Percentiles rank a stretch among this genome's conserved stretches.
Evolutionary conservation across 164 flowering plant genomes (phyloP).

Genomic region (Umbellularia californica): DNA sequence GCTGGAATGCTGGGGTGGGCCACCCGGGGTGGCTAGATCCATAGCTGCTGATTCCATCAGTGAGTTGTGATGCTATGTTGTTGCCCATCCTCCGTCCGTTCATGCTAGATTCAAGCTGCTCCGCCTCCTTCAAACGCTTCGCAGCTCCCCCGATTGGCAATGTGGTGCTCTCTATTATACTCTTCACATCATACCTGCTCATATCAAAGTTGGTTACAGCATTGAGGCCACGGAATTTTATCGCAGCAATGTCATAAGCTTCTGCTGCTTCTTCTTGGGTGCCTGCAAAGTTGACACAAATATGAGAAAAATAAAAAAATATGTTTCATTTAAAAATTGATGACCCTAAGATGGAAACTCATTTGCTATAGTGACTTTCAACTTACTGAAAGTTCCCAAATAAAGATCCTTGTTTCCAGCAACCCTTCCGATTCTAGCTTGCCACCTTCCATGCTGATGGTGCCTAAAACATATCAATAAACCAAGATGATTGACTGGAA

Average conservation of each 20-base stretch:
- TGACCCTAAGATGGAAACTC: neutral
- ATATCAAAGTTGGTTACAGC: slow-evolving; percentile 98
- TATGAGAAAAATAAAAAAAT: neutral
- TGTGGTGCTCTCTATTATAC: slow-evolving; percentile 77
- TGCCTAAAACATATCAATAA: slow-evolving; percentile 6
- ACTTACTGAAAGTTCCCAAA: slow-evolving; percentile 18
- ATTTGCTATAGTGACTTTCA: neutral
- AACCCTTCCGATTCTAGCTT: slow-evolving; percentile 17
- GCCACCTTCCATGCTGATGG: slow-evolving; percentile 21
- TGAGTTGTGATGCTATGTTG: slow-evolving; percentile 27
- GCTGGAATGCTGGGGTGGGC: slow-evolving; percentile 60
- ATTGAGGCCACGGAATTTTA: slow-evolving; percentile 82
- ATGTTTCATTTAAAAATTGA: neutral
- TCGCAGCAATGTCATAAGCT: slow-evolving; percentile 98
- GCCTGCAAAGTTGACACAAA: slow-evolving; percentile 30
- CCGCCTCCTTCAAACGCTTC: slow-evolving; percentile 70
- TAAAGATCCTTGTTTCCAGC: slow-evolving; percentile 19
- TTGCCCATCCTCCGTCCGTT: slow-evolving; percentile 28
- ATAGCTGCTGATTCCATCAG: slow-evolving; percentile 34
- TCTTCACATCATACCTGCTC: slow-evolving; percentile 79
- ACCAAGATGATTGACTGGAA: neutral
- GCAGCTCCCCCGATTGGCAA: slow-evolving; percentile 81
- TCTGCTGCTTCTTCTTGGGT: slow-evolving; percentile 99
- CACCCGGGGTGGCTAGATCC: slow-evolving; percentile 30
- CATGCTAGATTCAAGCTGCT: slow-evolving; percentile 35